phyloP scores from a whole-genome alignment of 75 land plant species.

The Picea glauca region DNA sequence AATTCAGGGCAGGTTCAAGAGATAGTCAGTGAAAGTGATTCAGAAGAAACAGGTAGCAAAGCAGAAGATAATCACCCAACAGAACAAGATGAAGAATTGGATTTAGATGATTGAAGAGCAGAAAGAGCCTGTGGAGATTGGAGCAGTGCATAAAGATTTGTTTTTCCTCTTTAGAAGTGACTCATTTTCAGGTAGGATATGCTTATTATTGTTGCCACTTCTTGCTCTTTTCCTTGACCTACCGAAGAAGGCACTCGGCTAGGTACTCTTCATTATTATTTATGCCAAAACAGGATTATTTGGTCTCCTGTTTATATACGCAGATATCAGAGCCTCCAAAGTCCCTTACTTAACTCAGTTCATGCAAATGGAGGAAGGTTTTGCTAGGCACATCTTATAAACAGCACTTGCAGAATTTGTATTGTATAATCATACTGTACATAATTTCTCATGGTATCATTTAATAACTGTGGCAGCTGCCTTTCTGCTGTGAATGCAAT shows the following conservation, averaged over 20 bases:
- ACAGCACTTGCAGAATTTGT: not conserved
- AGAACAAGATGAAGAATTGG: conserved; percentile 11
- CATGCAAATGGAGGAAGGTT: not conserved
- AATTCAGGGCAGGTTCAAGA: conserved; percentile 13
- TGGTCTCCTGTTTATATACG: not conserved
- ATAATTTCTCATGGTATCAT: conserved; percentile 1
- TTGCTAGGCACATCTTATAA: not conserved
- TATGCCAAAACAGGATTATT: not conserved
- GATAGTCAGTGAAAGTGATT: not conserved
- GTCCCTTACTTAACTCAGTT: not conserved
- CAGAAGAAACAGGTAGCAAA: conserved; percentile 9
- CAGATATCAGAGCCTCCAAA: not conserved
- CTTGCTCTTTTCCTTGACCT: not conserved
- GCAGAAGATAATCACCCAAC: conserved; percentile 1
- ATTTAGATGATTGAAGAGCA: conserved; percentile 6
- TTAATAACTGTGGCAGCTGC: not conserved
- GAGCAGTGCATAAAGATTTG: not conserved
- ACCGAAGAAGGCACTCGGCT: not conserved
- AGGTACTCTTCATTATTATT: not conserved
- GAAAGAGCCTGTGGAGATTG: not conserved
- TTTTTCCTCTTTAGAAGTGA: not conserved
- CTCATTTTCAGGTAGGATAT: not conserved
- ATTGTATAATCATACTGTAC: conserved; percentile 8
- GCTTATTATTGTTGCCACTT: not conserved
- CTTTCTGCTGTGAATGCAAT: not conserved